Evolutionary conservation across 257 asterid species (phyloP).

Genomic region (Paulownia fortunei): DNA sequence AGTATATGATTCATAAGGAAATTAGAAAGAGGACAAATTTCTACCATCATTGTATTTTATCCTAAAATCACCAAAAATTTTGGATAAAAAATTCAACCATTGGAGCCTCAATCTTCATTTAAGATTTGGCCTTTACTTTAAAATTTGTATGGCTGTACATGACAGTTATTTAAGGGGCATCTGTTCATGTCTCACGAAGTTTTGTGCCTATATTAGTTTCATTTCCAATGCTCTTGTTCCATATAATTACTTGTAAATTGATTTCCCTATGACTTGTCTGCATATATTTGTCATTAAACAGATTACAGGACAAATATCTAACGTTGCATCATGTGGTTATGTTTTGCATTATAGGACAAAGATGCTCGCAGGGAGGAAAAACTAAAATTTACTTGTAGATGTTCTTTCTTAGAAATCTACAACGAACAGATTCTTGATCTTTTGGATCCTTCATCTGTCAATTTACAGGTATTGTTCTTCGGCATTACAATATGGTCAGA

Average conservation of each 20-base stretch:
- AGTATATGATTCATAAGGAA: constrained; percentile 20
- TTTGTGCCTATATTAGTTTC: constrained; percentile 16
- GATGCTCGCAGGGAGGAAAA: constrained; percentile 95
- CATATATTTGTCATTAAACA: constrained; percentile 11
- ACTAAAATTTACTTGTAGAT: constrained; percentile 70
- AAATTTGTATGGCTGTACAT: too few species aligned
- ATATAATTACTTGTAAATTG: not conserved
- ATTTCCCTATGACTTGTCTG: constrained; percentile 13
- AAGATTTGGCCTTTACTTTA: not conserved
- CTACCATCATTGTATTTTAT: not conserved
- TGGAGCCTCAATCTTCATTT: not conserved
- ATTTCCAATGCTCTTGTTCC: not conserved
- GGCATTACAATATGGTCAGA: not conserved
- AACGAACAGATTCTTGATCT: constrained; percentile 96
- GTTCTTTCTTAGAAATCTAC: constrained; percentile 94
- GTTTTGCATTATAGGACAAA: constrained; percentile 63
- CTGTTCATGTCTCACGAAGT: constrained; percentile 1
- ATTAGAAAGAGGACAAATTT: too few species aligned
- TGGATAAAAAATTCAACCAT: not conserved
- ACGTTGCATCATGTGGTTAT: constrained; percentile 22
- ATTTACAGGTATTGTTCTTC: constrained; percentile 73
- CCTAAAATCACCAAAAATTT: not conserved
- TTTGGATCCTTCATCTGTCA: constrained; percentile 80
- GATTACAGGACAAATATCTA: constrained; percentile 61
- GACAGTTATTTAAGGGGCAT: too few species aligned